phyloP scores from a whole-genome alignment of 2,329 filamentous ascomycete genomes.

The Talaromyces albobiverticillius region DNA sequence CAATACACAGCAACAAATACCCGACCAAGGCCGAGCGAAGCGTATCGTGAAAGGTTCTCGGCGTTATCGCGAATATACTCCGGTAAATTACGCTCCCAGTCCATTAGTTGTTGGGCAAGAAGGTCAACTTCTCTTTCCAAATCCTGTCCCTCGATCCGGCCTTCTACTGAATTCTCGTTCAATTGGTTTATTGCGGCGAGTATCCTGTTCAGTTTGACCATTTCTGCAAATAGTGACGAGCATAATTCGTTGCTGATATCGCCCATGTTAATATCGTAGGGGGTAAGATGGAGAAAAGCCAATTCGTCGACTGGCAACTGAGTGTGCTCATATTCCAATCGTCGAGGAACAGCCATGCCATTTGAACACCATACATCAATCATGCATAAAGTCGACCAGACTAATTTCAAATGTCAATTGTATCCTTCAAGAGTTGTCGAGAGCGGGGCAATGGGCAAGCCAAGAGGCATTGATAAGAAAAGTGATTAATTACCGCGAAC shows the following conservation, averaged over 20 bases:
- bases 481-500: not conserved
- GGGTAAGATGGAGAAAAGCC: not conserved
- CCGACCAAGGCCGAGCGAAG: constrained; percentile 38
- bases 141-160: constrained; percentile 18
- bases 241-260: constrained; percentile 7
- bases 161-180: constrained; percentile 31
- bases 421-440: not conserved
- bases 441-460: too few relatives aligned
- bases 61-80: constrained; percentile 36
- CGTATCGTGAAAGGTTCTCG: constrained; percentile 37
- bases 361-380: not conserved
- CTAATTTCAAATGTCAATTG: not conserved
- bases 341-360: not conserved
- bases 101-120: constrained; percentile 32
- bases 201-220: constrained; percentile 39
- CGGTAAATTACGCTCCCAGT: constrained; percentile 37
- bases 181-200: constrained; percentile 41
- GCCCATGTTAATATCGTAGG: not conserved
- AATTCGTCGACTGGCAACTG: not conserved
- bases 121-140: constrained; percentile 22
- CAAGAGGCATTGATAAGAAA: too few relatives aligned
- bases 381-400: not conserved
- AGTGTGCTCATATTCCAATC: not conserved
- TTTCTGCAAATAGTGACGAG: constrained; percentile 33
- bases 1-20: constrained; percentile 47